A percentile compares a stretch with the other conserved stretches of the same genome.
Conservation (phyloP, 495 filamentous ascomycete genomes). For the Podospora pseudocomata region DNA sequence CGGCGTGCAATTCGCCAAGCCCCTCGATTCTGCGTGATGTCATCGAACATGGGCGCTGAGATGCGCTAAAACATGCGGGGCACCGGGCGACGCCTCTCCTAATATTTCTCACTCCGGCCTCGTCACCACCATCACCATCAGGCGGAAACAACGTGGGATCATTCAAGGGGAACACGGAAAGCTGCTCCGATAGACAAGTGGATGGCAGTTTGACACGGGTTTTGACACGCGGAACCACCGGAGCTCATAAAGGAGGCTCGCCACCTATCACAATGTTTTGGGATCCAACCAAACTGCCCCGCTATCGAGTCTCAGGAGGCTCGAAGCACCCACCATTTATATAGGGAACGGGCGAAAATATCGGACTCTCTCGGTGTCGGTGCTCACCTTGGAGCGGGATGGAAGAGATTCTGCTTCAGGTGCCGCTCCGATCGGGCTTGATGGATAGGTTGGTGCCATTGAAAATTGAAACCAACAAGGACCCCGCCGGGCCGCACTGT, state of each 20-base stretch:
- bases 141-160: neutral
- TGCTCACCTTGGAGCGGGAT: neutral
- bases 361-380: neutral
- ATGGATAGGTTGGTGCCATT: neutral
- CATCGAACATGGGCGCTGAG: neutral
- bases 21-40: neutral
- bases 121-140: neutral
- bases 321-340: neutral
- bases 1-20: neutral
- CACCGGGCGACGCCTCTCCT: neutral
- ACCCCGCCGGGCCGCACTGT: neutral
- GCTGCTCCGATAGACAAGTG: neutral
- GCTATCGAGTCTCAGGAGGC: neutral
- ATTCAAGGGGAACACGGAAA: neutral
- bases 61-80: neutral
- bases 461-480: constrained; percentile 9
- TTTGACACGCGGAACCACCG: neutral
- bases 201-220: neutral
- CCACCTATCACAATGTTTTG: neutral
- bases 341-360: neutral
- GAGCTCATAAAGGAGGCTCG: neutral
- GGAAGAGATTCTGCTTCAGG: neutral
- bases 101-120: neutral
- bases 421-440: neutral
- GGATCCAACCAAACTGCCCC: neutral